A percentile compares a stretch with the other conserved stretches of the same genome.
These are phyloP conservation scores for Rhodosporidiobolus sp. DNA, from an alignment of 768 basidiomycete species.

Conservation along the genomic window DNA sequence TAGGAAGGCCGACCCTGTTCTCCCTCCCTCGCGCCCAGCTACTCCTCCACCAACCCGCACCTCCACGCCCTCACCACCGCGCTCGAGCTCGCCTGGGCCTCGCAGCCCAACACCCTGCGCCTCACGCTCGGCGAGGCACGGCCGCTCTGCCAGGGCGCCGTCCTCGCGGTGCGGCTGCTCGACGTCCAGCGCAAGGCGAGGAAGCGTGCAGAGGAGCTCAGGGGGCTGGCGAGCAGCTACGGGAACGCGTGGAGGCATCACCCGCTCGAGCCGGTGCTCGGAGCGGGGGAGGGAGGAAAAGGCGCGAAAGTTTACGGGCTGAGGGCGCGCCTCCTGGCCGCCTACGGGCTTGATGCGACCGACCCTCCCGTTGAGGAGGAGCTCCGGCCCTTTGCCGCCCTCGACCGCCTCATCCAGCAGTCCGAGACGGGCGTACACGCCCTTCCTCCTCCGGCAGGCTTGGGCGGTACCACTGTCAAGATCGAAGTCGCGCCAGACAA, in stretches of 20 bases:
- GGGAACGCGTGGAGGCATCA: background rate
- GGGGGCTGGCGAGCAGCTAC: constrained; percentile 4
- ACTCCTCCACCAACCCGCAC: constrained; percentile 8
- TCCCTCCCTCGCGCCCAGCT: background rate
- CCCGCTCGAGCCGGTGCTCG: background rate
- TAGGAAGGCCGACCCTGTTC: background rate
- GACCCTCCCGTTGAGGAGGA: background rate
- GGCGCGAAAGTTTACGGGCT: background rate
- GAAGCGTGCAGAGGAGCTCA: background rate
- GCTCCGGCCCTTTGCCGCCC: background rate
- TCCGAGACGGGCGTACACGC: background rate
- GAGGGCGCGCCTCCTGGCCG: background rate
- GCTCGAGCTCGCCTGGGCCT: background rate
- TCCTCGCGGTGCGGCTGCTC: constrained; percentile 2
- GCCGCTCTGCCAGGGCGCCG: constrained; percentile 8
- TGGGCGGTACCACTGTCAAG: constrained; percentile 1
- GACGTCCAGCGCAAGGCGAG: background rate
- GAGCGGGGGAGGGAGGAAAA: background rate
- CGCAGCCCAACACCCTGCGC: background rate
- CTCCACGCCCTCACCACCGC: background rate
- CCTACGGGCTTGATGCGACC: no score
- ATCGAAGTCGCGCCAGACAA: constrained; percentile 6
- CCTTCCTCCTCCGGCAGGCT: background rate
- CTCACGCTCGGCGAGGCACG: constrained; percentile 2
- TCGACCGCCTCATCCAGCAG: background rate